Percentiles rank a stretch among this genome's conserved stretches.
These are phyloP conservation scores for Mitragyna speciosa DNA, from an alignment of 257 asterid genomes.

Conservation along the genomic window DNA sequence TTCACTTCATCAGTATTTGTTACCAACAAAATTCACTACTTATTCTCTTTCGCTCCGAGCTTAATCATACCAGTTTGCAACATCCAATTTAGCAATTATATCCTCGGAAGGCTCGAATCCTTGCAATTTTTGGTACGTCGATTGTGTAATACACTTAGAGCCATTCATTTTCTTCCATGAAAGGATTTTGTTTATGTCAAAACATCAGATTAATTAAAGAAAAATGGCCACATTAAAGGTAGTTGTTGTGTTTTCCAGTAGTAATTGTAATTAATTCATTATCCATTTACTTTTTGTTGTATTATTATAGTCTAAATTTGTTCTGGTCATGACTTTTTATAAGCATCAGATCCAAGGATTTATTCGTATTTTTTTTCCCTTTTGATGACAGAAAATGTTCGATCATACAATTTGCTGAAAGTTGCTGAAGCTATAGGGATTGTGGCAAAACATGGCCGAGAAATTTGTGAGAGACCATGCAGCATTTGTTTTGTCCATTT, in stretches of 20 bases:
- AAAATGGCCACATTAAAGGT: conserved; percentile 8
- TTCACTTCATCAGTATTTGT: conserved; percentile 6
- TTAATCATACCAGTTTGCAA: background rate
- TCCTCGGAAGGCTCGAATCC: background rate
- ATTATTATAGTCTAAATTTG: conserved; percentile 34
- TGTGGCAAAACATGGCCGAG: conserved; percentile 33
- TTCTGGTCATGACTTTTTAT: conserved; percentile 20
- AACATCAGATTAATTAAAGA: no score
- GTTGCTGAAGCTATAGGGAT: conserved; percentile 22
- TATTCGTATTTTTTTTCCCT: conserved; percentile 23
- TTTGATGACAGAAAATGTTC: conserved; percentile 44
- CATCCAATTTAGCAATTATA: background rate
- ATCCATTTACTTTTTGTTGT: conserved; percentile 7
- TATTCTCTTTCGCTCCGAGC: conserved; percentile 14
- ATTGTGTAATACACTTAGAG: background rate
- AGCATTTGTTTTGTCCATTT: background rate
- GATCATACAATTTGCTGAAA: conserved; percentile 27
- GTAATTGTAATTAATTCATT: background rate
- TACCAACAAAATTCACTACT: background rate
- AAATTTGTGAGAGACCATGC: conserved; percentile 20
- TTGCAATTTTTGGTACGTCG: conserved; percentile 1
- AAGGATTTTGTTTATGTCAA: background rate
- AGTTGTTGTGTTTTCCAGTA: background rate
- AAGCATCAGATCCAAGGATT: conserved; percentile 52
- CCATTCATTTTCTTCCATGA: background rate